A percentile compares a stretch with the other conserved stretches of the same genome.
phyloP scores from a whole-genome alignment of 1,284 basidiomycete species.

The Melampsora medusae region DNA sequence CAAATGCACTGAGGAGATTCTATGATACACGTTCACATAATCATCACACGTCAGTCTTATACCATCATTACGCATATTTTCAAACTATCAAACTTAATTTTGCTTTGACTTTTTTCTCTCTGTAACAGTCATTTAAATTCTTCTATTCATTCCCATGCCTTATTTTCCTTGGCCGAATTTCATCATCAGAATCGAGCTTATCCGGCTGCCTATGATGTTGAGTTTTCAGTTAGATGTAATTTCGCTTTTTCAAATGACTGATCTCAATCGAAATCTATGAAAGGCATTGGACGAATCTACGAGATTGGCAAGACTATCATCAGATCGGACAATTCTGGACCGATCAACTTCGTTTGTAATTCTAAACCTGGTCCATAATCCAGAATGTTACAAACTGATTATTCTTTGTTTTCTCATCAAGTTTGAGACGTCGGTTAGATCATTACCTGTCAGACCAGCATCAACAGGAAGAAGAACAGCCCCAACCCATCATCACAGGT shows the following conservation, averaged over 20 bases:
- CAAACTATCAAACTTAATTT: background rate
- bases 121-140: background rate
- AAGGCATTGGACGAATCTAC: constrained; percentile 39
- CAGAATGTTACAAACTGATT: background rate
- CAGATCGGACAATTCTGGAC: constrained; percentile 30
- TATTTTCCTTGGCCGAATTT: constrained; percentile 36
- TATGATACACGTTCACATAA: constrained; percentile 18
- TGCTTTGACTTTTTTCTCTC: background rate
- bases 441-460: background rate
- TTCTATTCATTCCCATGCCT: constrained; percentile 38
- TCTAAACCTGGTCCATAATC: background rate
- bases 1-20: constrained; percentile 32
- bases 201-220: constrained; percentile 40
- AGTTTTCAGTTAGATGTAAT: background rate
- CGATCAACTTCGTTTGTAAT: constrained; percentile 35
- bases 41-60: too few species aligned
- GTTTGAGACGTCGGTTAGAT: background rate
- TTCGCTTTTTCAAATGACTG: background rate
- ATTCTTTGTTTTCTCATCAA: background rate
- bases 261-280: background rate
- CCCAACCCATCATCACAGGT: constrained; percentile 11
- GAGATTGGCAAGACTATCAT: constrained; percentile 28
- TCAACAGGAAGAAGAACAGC: background rate
- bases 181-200: constrained; percentile 38
- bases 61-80: too few species aligned